Evolutionary conservation across 2,329 filamentous ascomycete genomes (phyloP).

Genomic region (Fusarium devonianum): DNA sequence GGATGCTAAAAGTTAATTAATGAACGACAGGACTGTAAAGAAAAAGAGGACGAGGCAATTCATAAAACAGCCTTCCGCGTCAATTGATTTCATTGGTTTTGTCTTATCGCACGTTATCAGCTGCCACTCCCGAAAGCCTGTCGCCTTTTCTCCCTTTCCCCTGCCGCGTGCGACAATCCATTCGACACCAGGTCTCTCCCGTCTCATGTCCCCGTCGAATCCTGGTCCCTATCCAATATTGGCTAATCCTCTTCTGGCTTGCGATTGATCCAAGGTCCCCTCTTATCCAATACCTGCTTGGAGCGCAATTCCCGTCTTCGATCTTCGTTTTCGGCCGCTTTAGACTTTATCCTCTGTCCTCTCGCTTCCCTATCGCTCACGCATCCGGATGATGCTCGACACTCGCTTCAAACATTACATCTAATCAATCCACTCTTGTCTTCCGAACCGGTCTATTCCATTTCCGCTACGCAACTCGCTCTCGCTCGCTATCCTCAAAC

Average conservation of each 20-base stretch:
- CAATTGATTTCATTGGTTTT: too few relatives aligned
- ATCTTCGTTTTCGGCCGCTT: slow-evolving; percentile 22
- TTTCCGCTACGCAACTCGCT: neutral
- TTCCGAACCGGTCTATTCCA: slow-evolving; percentile 8
- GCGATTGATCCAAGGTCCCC: neutral
- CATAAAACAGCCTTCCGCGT: too few relatives aligned
- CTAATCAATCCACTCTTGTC: slow-evolving; percentile 2
- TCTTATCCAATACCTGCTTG: slow-evolving; percentile 7
- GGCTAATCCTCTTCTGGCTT: slow-evolving; percentile 30
- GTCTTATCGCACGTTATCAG: slow-evolving; percentile 5
- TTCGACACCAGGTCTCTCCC: slow-evolving; percentile 24
- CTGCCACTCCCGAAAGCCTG: neutral
- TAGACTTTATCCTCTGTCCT: slow-evolving; percentile 14
- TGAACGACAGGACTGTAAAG: neutral
- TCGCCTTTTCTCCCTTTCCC: slow-evolving; percentile 11
- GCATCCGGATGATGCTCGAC: slow-evolving; percentile 34
- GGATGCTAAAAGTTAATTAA: neutral
- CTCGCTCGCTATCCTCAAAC: slow-evolving; percentile 10
- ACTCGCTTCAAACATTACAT: slow-evolving; percentile 30
- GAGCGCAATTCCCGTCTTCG: slow-evolving; percentile 15
- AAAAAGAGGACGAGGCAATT: too few relatives aligned
- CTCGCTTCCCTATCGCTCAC: slow-evolving; percentile 14
- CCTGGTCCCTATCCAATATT: slow-evolving; percentile 20
- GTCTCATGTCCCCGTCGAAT: slow-evolving; percentile 31
- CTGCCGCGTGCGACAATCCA: slow-evolving; percentile 24